Evolutionary conservation across 495 filamentous ascomycete genomes (phyloP), one percentile per base, ranked within the genome.

Genomic region (Talaromyces stipitatus): DNA sequence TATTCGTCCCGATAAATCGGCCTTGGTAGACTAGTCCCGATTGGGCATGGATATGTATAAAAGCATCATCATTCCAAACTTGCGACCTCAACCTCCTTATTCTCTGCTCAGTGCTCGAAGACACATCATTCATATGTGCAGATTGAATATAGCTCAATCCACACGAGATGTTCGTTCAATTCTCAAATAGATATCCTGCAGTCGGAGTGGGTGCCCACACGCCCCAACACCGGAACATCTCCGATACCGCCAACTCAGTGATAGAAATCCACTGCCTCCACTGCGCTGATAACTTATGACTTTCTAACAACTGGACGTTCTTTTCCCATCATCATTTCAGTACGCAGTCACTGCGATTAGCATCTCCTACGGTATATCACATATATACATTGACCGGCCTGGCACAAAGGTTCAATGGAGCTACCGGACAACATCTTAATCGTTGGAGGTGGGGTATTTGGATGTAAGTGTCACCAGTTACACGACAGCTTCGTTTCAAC

Each of bases 391-490:
- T n/a, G n/a, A n/a, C n/a, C n/a, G n/a, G n/a, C n/a, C n/a, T n/a
- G n/a, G n/a, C n/a, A n/a, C n/a, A n/a, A n/a, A n/a, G n/a, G n/a
- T n/a, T n/a, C 36, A 54, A 77, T 77, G 74, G 64, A 69, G 32
- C 57, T 77, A 36, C 73, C 74, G 5, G 50, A 62, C 8, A 83
- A 80, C 28, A 85, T 92, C 59, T 73, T 92, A 52, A 89, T 92
- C 57, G 72, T 91, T 10, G 89, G 89, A 60, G 83, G 85, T 47
- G 89, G 89, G 48, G 85, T 90, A 58, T 91, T 91, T 60, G 89
- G 89, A 62, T 78, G 80, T 82, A 64, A 68, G 75, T 72, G 33
- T 48, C 53, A 41, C 11, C 82, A 48, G 36, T n/a, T 18, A 54
- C 14, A 53, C n/a, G 38, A 46, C 16, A n/a, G 41, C 28, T 46